Percentiles rank a stretch among this genome's conserved stretches.
These are phyloP conservation scores for Didymella arachidicola DNA, from an alignment of 2,329 filamentous ascomycete species.

Conservation along the genomic window DNA sequence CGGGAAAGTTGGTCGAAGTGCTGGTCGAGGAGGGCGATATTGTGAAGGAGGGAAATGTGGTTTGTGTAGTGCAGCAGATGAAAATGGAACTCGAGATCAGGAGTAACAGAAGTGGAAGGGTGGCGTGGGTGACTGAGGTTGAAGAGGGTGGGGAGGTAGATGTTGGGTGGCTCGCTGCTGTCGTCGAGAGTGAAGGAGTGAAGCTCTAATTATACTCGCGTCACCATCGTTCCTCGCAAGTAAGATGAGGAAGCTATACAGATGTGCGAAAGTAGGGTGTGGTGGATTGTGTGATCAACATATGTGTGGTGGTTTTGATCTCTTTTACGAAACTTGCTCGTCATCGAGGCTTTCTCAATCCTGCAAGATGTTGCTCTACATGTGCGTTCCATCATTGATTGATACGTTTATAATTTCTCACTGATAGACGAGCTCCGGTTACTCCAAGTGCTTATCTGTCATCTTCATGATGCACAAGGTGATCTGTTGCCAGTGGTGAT, in stretches of 20 bases:
- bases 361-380: background rate
- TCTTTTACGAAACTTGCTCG: background rate
- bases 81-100: conserved; percentile 74
- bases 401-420: too few species aligned
- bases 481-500: too few species aligned
- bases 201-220: background rate
- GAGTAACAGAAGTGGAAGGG: conserved; percentile 56
- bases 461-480: too few species aligned
- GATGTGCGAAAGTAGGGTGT: too few species aligned
- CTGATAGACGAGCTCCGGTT: too few species aligned
- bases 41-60: conserved; percentile 61
- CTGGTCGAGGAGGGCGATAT: conserved; percentile 63
- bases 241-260: too few species aligned
- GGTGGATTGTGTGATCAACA: too few species aligned
- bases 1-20: conserved; percentile 67
- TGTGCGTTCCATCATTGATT: background rate
- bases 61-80: conserved; percentile 70
- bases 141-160: conserved; percentile 65
- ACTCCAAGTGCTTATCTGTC: too few species aligned
- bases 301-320: background rate
- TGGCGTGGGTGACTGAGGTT: conserved; percentile 61
- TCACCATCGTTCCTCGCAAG: too few species aligned
- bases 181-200: conserved; percentile 50
- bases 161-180: conserved; percentile 62
- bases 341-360: background rate